Evolutionary conservation across 2,329 filamentous ascomycete species (phyloP), one percentile per base, ranked within the genome.

Genomic region (Neophaeococcomyces mojaviensis): DNA sequence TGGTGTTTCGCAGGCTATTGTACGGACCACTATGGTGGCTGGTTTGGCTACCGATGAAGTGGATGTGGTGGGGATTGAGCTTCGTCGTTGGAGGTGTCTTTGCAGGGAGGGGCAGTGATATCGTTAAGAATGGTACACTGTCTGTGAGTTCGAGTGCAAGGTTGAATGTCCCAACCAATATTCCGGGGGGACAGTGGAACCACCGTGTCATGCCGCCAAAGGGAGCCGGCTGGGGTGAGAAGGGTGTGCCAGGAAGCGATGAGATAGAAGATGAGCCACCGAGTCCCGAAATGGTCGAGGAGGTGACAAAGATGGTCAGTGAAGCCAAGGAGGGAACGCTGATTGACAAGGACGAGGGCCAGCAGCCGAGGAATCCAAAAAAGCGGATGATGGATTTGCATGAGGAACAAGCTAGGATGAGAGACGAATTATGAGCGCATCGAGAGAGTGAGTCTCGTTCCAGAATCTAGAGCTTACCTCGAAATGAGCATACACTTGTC

Each of bases 1-100:
- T 98, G 6, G 61, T 95, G 5, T 96, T 94, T 60, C 74, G 92
- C 22, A 73, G 92, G 36, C 72, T 90, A 33, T 61, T 98, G 6
- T 98, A 94, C 68, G 90, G 92, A 0, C 92, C 92, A 1, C 66
- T 87, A 47, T 94, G 86, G 82, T 92, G 88, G 86, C 71, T 97
- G 18, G 66, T 96, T 19, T 90, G 86, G 78, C 70, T 92, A 47
- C 90, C 90, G 1, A 57, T 90, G n/a, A 81, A 81, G 57, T 63
- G 86, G 16, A 52, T 82, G 9, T 82, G 82, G 58, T 79, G 76
- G 22, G 63, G 78, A 43, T 63, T 76, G 12, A 70, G 81, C 48
- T 72, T 73, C 13, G 67, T 81, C 2, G 65, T 84, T 18, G 71
- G 72, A 26, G 71, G 68, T 1, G 65, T 38, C 13, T 37, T 36